A percentile compares a stretch with the other conserved stretches of the same genome.
These are phyloP conservation scores for Penicillium paradoxum DNA, from an alignment of 495 filamentous ascomycete species.

Conservation along the genomic window DNA sequence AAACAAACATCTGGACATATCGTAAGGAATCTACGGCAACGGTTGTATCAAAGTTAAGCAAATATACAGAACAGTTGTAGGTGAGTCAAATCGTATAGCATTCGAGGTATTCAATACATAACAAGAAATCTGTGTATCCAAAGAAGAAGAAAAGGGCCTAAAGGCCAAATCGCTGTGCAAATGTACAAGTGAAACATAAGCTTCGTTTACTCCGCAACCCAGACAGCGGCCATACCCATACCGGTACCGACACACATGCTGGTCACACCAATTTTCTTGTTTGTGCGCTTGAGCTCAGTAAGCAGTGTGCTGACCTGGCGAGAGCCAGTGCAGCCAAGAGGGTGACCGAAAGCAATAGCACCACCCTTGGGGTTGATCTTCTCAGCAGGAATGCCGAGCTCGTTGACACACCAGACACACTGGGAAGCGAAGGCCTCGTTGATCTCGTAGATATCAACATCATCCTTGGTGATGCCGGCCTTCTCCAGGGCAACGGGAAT, in stretches of 20 bases:
- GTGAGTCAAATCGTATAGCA: slow-evolving; percentile 25
- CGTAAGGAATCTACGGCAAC: neutral
- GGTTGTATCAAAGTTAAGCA: neutral
- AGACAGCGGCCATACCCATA: slow-evolving; percentile 95
- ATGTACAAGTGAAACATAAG: slow-evolving; percentile 17
- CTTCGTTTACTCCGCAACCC: slow-evolving; percentile 70
- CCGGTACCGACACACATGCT: slow-evolving; percentile 97
- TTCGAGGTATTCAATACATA: slow-evolving; percentile 28
- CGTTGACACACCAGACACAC: slow-evolving; percentile 87
- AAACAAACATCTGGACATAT: neutral
- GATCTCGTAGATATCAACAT: slow-evolving; percentile 97
- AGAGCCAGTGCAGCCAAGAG: slow-evolving; percentile 88
- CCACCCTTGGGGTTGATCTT: slow-evolving; percentile 98
- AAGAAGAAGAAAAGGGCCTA: slow-evolving; percentile 5
- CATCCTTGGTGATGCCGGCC: slow-evolving; percentile 78
- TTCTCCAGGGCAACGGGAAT: slow-evolving; percentile 88
- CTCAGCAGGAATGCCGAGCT: slow-evolving; percentile 67
- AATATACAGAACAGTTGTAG: neutral
- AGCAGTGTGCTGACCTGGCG: slow-evolving; percentile 89
- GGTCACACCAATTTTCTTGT: slow-evolving; percentile 81
- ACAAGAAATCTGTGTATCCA: slow-evolving; percentile 16
- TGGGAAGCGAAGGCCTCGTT: slow-evolving; percentile 98
- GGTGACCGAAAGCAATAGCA: slow-evolving; percentile 98
- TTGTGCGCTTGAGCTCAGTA: slow-evolving; percentile 76
- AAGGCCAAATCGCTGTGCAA: slow-evolving; percentile 30